Conservation (phyloP, 23 red algal genomes). For the Pyropia haitanensis region DNA sequence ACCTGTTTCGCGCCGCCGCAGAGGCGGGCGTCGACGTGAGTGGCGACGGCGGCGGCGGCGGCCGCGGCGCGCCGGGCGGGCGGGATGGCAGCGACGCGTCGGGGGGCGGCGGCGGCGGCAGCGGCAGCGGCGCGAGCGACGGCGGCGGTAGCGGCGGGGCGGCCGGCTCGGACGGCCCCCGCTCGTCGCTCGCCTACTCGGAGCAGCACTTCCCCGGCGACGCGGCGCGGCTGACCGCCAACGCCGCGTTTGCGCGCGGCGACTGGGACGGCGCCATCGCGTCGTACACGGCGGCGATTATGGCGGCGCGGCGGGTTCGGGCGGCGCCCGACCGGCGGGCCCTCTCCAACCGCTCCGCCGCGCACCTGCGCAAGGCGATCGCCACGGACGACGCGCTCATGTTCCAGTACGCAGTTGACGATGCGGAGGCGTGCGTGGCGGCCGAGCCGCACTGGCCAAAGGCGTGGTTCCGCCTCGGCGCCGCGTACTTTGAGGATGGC, state of each 20-base stretch:
- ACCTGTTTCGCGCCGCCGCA: too few relatives aligned
- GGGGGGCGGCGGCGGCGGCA: too few relatives aligned
- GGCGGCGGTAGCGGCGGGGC: too few relatives aligned
- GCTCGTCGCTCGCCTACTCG: too few relatives aligned
- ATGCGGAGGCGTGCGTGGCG: constrained; percentile 44
- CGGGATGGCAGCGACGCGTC: too few relatives aligned
- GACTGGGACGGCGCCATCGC: constrained; percentile 66
- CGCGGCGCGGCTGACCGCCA: constrained; percentile 36
- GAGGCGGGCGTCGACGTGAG: too few relatives aligned
- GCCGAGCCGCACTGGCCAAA: constrained; percentile 67
- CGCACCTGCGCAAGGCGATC: constrained; percentile 42
- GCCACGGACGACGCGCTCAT: constrained; percentile 16
- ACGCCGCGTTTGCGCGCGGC: constrained; percentile 36
- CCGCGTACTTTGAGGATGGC: constrained; percentile 40
- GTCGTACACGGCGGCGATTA: constrained; percentile 43
- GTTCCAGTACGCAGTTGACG: constrained; percentile 40
- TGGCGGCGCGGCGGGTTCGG: constrained; percentile 14
- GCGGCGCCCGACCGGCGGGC: constrained; percentile 42
- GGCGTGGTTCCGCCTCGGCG: constrained; percentile 63
- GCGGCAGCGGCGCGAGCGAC: too few relatives aligned
- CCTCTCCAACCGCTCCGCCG: constrained; percentile 71
- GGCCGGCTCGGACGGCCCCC: too few relatives aligned
- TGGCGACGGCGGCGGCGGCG: too few relatives aligned
- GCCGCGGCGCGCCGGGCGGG: too few relatives aligned
- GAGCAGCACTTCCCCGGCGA: constrained; percentile 6